Evolutionary conservation across 2,329 filamentous ascomycete species (phyloP).

Genomic region (Magnaporthales sp.): DNA sequence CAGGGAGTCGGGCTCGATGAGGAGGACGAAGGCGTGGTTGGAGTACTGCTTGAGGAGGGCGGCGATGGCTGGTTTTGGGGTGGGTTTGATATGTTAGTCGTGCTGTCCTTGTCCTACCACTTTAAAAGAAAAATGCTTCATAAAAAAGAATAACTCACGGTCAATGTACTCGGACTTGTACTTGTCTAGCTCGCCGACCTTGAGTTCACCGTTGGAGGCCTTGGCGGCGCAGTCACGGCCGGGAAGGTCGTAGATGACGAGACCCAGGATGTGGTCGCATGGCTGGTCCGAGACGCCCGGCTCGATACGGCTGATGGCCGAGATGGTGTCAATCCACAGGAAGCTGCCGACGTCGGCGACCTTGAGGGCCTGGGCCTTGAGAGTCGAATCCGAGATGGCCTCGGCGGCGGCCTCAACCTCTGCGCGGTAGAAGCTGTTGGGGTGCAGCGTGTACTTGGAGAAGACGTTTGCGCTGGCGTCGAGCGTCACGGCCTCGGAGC

Average conservation of each 20-base stretch:
- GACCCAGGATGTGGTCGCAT: conserved; percentile 28
- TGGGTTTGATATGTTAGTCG: not conserved
- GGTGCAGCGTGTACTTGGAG: conserved; percentile 28
- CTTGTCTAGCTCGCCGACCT: conserved; percentile 38
- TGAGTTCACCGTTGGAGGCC: conserved; percentile 54
- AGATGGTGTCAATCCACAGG: conserved; percentile 31
- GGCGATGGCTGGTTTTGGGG: conserved; percentile 32
- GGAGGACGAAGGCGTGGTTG: conserved; percentile 32
- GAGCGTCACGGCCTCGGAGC: conserved; percentile 25
- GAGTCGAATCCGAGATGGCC: conserved; percentile 18
- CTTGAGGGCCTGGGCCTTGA: conserved; percentile 20
- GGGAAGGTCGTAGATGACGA: conserved; percentile 56
- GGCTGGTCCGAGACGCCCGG: conserved; percentile 25
- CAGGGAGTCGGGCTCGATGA: conserved; percentile 53
- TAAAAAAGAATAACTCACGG: conserved; percentile 15
- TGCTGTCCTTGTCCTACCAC: not conserved
- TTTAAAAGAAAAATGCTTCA: not conserved
- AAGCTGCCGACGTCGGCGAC: conserved; percentile 31
- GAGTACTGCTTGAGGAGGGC: conserved; percentile 42
- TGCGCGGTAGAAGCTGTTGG: conserved; percentile 27
- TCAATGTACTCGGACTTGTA: conserved; percentile 34
- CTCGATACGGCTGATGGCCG: conserved; percentile 27
- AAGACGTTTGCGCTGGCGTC: conserved; percentile 29
- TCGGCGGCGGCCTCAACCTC: conserved; percentile 27
- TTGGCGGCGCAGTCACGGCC: conserved; percentile 55